A percentile compares a stretch with the other conserved stretches of the same genome.
Conservation (phyloP, 345 rosid genomes). For the Durio zibethinus region DNA sequence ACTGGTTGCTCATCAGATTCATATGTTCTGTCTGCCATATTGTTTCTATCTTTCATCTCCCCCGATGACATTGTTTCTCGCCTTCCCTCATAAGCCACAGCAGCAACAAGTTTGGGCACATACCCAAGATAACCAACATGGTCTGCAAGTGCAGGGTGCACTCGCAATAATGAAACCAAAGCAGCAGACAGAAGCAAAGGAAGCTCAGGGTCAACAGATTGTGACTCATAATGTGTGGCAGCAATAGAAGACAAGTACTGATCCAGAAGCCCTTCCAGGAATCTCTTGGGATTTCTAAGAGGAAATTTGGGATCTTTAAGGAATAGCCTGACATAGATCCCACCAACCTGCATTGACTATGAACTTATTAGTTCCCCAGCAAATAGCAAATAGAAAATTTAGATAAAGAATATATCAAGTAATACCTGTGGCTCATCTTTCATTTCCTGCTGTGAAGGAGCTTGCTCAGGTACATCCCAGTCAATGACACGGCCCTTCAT, state of each 20-base stretch:
- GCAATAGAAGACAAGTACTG: conserved; percentile 93
- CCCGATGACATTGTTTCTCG: conserved; percentile 86
- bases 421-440: conserved; percentile 89
- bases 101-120: conserved; percentile 96
- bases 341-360: conserved; percentile 71
- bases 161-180: conserved; percentile 93
- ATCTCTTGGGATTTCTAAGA: conserved; percentile 90
- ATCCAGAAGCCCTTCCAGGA: conserved; percentile 95
- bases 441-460: conserved; percentile 87
- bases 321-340: conserved; percentile 90
- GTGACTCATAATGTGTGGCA: conserved; percentile 78
- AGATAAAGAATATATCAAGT: conserved; percentile 3
- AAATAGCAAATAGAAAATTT: background rate
- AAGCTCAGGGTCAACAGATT: conserved; percentile 84
- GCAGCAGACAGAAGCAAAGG: conserved; percentile 98
- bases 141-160: conserved; percentile 97
- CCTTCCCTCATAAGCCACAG: conserved; percentile 92
- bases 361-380: conserved; percentile 19
- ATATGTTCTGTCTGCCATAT: conserved; percentile 36
- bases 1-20: conserved; percentile 60
- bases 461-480: conserved; percentile 98
- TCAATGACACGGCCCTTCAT: conserved; percentile 89
- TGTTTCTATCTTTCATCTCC: conserved; percentile 51
- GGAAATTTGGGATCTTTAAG: conserved; percentile 97
- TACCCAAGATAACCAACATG: conserved; percentile 98